These are phyloP conservation scores for Kluyveromyces sp. DNA, from an alignment of 1,139 yeast species.

Conservation along the genomic window DNA sequence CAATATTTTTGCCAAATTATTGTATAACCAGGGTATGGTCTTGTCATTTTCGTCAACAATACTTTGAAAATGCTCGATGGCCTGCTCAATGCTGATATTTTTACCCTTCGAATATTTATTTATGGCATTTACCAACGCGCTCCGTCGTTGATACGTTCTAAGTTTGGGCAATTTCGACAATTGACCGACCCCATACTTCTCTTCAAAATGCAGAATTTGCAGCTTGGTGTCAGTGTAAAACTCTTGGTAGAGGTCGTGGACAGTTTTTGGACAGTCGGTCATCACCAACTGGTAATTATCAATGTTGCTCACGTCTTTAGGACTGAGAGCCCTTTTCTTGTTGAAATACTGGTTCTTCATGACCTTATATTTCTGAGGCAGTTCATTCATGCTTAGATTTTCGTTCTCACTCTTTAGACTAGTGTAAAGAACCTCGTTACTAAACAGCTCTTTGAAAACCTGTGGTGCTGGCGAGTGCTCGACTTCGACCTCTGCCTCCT, in stretches of 20 bases:
- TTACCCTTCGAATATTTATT: conserved; percentile 16
- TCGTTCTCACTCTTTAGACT: background rate
- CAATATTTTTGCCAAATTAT: conserved; percentile 16
- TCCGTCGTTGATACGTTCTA: conserved; percentile 24
- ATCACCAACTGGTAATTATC: conserved; percentile 17
- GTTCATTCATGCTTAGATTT: background rate
- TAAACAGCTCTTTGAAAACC: conserved; percentile 1
- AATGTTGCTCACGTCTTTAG: background rate
- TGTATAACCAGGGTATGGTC: conserved; percentile 23
- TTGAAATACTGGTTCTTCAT: background rate
- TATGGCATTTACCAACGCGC: conserved; percentile 22
- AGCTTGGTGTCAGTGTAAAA: conserved; percentile 15
- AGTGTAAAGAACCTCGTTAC: background rate
- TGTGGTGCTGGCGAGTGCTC: background rate
- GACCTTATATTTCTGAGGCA: conserved; percentile 3
- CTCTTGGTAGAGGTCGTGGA: conserved; percentile 19
- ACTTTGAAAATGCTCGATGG: conserved; percentile 17
- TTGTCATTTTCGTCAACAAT: conserved; percentile 15
- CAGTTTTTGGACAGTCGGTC: conserved; percentile 17
- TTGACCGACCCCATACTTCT: conserved; percentile 21
- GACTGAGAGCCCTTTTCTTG: background rate
- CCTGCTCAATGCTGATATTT: conserved; percentile 12
- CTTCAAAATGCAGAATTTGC: conserved; percentile 20
- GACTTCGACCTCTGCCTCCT: background rate
- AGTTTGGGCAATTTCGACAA: conserved; percentile 20